Percentiles rank a stretch among this genome's conserved stretches.
These are phyloP conservation scores for Talaromyces ruber DNA, from an alignment of 495 filamentous ascomycete genomes.

Conservation along the genomic window DNA sequence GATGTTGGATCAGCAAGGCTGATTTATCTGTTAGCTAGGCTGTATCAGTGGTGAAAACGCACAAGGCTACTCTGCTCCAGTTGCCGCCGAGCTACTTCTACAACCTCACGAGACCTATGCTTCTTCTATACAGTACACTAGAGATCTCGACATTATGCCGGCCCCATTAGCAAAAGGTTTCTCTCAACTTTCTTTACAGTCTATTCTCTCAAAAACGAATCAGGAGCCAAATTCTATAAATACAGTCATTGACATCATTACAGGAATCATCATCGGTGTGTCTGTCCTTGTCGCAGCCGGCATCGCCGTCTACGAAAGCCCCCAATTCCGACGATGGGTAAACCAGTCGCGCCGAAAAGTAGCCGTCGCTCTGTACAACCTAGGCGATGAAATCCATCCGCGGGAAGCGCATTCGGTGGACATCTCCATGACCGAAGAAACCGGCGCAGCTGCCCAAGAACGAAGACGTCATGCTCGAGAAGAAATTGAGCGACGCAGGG, in stretches of 20 bases:
- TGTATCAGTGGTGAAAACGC: background rate
- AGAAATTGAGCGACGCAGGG: constrained; percentile 60
- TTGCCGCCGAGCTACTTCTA: background rate
- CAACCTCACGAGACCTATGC: background rate
- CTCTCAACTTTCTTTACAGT: constrained; percentile 3
- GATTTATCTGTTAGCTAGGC: no score
- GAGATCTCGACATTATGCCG: constrained; percentile 27
- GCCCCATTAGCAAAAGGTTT: constrained; percentile 47
- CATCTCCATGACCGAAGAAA: constrained; percentile 46
- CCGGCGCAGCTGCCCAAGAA: constrained; percentile 58
- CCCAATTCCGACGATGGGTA: constrained; percentile 69
- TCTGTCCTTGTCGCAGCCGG: constrained; percentile 72
- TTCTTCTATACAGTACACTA: background rate
- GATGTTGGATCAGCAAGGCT: background rate
- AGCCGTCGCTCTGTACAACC: constrained; percentile 64
- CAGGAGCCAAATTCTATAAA: background rate
- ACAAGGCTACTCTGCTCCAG: background rate
- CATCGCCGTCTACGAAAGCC: constrained; percentile 77
- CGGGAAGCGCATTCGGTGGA: constrained; percentile 27
- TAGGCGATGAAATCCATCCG: constrained; percentile 70
- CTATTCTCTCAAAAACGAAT: background rate
- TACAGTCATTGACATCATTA: background rate
- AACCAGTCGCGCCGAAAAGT: constrained; percentile 70
- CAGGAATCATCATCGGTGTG: constrained; percentile 70
- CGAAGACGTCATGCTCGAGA: constrained; percentile 59